Conservation (phyloP, 2,329 filamentous ascomycete genomes). For the Teratosphaeria viscida region DNA sequence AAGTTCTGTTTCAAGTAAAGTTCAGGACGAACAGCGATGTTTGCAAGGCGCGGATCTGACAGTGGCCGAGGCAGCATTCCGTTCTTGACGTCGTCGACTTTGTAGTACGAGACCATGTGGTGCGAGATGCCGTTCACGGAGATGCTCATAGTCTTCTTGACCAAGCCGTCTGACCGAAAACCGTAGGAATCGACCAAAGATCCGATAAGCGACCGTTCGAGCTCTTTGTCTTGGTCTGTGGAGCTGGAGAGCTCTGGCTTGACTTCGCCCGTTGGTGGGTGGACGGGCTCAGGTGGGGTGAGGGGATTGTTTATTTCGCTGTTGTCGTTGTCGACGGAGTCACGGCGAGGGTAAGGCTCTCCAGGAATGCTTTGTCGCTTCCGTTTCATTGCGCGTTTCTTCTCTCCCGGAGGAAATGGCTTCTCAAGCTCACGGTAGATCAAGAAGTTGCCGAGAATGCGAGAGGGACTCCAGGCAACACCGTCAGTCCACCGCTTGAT, state of each 20-base stretch:
- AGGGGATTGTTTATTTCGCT: constrained; percentile 19
- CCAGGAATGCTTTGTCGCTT: constrained; percentile 43
- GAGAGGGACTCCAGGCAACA: constrained; percentile 79
- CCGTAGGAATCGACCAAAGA: constrained; percentile 83
- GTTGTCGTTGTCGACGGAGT: constrained; percentile 23
- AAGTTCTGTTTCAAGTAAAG: constrained; percentile 31
- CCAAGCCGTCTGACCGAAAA: constrained; percentile 70
- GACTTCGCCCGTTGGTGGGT: constrained; percentile 15
- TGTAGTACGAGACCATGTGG: constrained; percentile 85
- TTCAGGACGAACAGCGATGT: constrained; percentile 26
- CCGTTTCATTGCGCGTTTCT: constrained; percentile 72
- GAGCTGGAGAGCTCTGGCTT: constrained; percentile 18
- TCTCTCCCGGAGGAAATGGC: constrained; percentile 70
- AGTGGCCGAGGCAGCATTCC: constrained; percentile 50
- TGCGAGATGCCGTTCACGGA: constrained; percentile 64
- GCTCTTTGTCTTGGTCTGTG: constrained; percentile 33
- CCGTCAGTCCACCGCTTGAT: constrained; percentile 95
- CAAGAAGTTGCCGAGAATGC: constrained; percentile 74
- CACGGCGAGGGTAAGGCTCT: constrained; percentile 39
- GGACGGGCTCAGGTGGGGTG: constrained; percentile 21
- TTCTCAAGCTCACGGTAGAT: constrained; percentile 74
- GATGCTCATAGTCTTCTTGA: constrained; percentile 90
- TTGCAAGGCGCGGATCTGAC: constrained; percentile 36
- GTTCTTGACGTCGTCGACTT: constrained; percentile 62
- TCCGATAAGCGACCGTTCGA: constrained; percentile 58